phyloP scores from a whole-genome alignment of 1,284 basidiomycete species.

The Cryptococcus deneoformans region DNA sequence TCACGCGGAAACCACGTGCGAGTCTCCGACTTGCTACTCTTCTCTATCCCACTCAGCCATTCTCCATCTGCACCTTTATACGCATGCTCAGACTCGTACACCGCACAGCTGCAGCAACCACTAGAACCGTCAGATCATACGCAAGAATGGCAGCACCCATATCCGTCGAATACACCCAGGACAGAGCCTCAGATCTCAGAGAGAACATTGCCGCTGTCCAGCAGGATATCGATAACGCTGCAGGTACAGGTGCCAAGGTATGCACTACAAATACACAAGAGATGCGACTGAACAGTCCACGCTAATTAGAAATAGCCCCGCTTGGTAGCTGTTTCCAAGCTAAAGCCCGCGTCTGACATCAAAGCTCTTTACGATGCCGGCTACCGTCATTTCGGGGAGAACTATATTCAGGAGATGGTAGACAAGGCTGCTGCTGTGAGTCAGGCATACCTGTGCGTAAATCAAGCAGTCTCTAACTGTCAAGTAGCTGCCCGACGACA shows the following conservation, averaged over 20 bases:
- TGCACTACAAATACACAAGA: neutral
- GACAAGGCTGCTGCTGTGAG: constrained; percentile 77
- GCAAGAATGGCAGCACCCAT: constrained; percentile 7
- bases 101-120: too few species aligned
- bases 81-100: too few species aligned
- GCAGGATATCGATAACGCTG: constrained; percentile 39
- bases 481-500: constrained; percentile 69
- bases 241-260: constrained; percentile 8
- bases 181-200: constrained; percentile 47
- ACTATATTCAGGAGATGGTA: constrained; percentile 94
- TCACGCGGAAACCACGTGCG: too few species aligned
- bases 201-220: constrained; percentile 49
- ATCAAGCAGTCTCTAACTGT: neutral
- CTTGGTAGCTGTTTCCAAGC: constrained; percentile 91
- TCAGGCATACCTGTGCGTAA: neutral
- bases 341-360: constrained; percentile 86
- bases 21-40: too few species aligned
- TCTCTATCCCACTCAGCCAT: too few species aligned
- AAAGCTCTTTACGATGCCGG: constrained; percentile 73
- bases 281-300: neutral
- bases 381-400: constrained; percentile 93
- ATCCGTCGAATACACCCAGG: constrained; percentile 35
- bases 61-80: too few species aligned
- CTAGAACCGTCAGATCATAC: neutral
- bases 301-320: constrained; percentile 40